Conservation (phyloP, 225 moss, liverwort and hornwort genomes). For the Pseudisothecium myosuroides region DNA sequence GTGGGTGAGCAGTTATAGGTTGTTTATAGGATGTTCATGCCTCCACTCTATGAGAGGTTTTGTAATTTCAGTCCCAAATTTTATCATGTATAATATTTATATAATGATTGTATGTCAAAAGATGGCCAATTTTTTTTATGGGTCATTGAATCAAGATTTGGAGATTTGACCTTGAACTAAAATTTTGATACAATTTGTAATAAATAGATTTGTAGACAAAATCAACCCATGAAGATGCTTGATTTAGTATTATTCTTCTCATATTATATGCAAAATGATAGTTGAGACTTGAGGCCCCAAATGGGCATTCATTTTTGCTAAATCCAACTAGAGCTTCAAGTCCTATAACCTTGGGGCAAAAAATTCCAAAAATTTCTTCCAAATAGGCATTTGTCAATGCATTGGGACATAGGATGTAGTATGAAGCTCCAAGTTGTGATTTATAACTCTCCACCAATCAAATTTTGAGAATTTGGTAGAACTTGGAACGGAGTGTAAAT, state of each 20-base stretch:
- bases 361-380: neutral
- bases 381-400: neutral
- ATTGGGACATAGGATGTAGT: too few relatives aligned
- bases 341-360: neutral
- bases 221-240: accelerated
- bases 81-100: neutral
- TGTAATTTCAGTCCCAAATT: neutral
- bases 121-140: accelerated
- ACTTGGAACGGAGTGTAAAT: accelerated
- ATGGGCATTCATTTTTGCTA: accelerated
- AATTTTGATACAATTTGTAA: neutral
- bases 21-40: too few relatives aligned
- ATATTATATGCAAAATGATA: neutral
- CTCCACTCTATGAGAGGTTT: too few relatives aligned
- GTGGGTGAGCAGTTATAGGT: too few relatives aligned
- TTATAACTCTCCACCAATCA: neutral
- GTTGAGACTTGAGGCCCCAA: neutral
- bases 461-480: neutral
- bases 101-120: neutral
- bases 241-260: neutral
- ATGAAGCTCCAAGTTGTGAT: neutral
- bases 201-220: neutral
- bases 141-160: neutral
- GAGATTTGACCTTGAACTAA: neutral
- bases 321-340: neutral